Base-by-base conservation (phyloP, 495 filamentous ascomycete species). In the Podospora pseudoanserina region DNA sequence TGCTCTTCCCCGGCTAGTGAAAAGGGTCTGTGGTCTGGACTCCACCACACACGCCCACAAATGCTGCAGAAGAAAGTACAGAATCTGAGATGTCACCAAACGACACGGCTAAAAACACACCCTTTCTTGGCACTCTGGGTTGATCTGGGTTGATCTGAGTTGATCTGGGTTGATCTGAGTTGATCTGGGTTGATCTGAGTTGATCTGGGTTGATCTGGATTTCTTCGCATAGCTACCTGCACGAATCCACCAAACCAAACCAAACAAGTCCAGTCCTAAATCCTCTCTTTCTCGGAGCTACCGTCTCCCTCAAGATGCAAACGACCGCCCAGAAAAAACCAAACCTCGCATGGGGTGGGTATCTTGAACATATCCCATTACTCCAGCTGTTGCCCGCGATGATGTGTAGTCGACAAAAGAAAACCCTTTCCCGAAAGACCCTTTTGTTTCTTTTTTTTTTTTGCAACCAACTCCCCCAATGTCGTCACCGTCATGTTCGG, bases 381-480 rank as follows among this genome's bases (percentile, higher is more conserved):
- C 19, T 58, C 55, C 55, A 58, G 23, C 55, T 58, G 39, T 49
- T 49, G 9, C 39, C 39, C 13, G 39, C 23, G 23, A 58, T 20
- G 18, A 26, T 58, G 55, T 58, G 55, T 58, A 58, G 6, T 19
- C 19, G 55, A 58, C 55, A 58, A 58, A 58, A 58, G 7, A 58
- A 58, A 58, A 19, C 55, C n/a, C n/a, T 7, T 20, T 20, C 6
- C 6, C 15, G 19, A 20, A 58, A 19, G 55, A 58, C n/a, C n/a
- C 55, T 18, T 7, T 13, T 18, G n/a, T 58, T 58, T 58, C 23
- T 20, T 56, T 56, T 16, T 15, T 20, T 20, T 20, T 3, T 67
- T 26, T 63, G 49, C 44, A 59, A 5, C 60, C 55, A 23, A 28
- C 2, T 55, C 2, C 18, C 55, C 34, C 39, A 19, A 23, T 7